Evolutionary conservation across 306 rosid species (phyloP).

Genomic region (Begonia fuchsioides): DNA sequence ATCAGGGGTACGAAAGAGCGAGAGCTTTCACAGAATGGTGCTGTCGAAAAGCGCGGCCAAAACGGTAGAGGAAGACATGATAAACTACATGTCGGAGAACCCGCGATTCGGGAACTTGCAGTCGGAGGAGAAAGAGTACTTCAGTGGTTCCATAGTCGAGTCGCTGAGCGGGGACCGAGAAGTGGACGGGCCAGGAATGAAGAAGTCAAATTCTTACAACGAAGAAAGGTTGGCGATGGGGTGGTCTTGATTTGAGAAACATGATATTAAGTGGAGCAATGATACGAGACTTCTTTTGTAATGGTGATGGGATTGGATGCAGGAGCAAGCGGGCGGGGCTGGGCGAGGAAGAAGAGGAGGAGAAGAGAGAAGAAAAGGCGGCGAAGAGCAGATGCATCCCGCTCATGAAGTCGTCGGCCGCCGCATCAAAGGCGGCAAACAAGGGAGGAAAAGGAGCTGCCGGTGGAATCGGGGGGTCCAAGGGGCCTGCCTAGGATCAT

Average conservation of each 20-base stretch:
- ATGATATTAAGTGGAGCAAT: neutral
- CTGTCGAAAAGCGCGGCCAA: slow-evolving; percentile 13
- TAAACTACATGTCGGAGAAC: slow-evolving; percentile 53
- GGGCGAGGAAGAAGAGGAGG: slow-evolving; percentile 20
- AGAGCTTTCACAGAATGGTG: slow-evolving; percentile 19
- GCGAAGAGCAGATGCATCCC: slow-evolving; percentile 49
- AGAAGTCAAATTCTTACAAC: slow-evolving; percentile 60
- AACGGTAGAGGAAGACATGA: slow-evolving; percentile 31
- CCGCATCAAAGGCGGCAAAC: slow-evolving; percentile 26
- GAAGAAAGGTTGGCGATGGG: slow-evolving; percentile 39
- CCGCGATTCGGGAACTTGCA: slow-evolving; percentile 68
- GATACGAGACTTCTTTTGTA: neutral
- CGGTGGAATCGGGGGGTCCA: too few species aligned
- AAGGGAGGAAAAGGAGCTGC: slow-evolving; percentile 13
- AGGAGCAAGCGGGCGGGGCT: slow-evolving; percentile 37
- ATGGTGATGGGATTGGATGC: neutral
- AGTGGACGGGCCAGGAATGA: slow-evolving; percentile 18
- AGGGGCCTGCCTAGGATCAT: too few species aligned
- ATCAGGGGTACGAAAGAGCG: slow-evolving; percentile 14
- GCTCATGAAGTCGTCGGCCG: slow-evolving; percentile 29
- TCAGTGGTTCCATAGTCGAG: slow-evolving; percentile 74
- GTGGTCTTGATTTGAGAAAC: neutral
- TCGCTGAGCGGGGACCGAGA: slow-evolving; percentile 29
- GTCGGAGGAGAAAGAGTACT: slow-evolving; percentile 72
- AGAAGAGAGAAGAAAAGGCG: slow-evolving; percentile 12